Base-by-base conservation (phyloP, 2,329 filamentous ascomycete genomes). In the Diplocarpon rosae region DNA sequence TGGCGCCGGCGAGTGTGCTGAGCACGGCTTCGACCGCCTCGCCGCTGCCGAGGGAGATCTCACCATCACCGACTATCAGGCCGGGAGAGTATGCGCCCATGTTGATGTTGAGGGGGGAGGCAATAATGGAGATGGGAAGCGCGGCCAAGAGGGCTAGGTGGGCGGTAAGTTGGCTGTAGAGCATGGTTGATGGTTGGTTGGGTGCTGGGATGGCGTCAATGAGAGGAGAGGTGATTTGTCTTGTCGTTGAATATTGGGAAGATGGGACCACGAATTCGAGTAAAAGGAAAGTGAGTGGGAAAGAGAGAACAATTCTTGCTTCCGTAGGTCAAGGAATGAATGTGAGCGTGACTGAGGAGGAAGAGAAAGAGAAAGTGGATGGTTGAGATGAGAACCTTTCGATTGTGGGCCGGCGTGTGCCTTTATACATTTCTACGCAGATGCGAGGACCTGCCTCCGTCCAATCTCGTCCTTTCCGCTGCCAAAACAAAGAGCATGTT, bases 1-100 rank as follows among this genome's bases (percentile, higher is more conserved):
- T 44, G 27, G 66, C 66, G 9, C 66, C 65, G 17, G 65, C 60
- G 38, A 70, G 62, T 7, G 67, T 66, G 30, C 64, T 60, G 59
- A 70, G 65, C 49, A 70, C 52, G 42, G 62, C 56, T 35, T 61
- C 62, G 13, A 63, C 67, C 45, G 57, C 58, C 56, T 62, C 62
- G 36, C 59, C 63, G 3, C 60, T 63, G 46, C 64, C 66, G 42
- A 71, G 66, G 34, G 67, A 68, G 46, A 71, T 70, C 58, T 69
- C 68, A 60, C 69, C 68, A 63, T 71, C 69, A 68, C 69, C 69
- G 61, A 71, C 68, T 61, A 71, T 68, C 62, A 70, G 52, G 50
- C 68, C 69, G 35, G 68, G 69, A 37, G 68, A 71, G 57, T 70
- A 71, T 32, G 69, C 68, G 35, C 68, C 69, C 42, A 71, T 62